Percentiles rank a stretch among this genome's conserved stretches.
phyloP scores from a whole-genome alignment of 2,329 filamentous ascomycete genomes.

The Pseudonectria buxi region DNA sequence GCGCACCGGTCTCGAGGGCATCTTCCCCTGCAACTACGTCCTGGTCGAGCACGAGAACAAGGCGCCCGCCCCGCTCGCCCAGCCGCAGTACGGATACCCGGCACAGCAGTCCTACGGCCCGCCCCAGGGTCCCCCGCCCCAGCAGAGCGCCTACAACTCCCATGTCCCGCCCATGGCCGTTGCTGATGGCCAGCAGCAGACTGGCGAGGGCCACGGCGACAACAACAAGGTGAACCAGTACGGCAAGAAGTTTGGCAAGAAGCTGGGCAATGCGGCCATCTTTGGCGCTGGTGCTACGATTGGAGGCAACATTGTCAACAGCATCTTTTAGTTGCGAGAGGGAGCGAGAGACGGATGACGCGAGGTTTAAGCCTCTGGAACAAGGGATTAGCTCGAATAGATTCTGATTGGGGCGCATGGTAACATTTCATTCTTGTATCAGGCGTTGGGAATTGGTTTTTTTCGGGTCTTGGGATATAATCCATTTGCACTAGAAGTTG shows the following conservation, averaged over 20 bases:
- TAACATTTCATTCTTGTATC: too few relatives aligned
- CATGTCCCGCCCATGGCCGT: conserved; percentile 71
- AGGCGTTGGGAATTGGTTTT: too few relatives aligned
- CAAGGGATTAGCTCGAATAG: too few relatives aligned
- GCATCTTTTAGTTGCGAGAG: conserved; percentile 61
- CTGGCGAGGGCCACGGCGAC: conserved; percentile 38
- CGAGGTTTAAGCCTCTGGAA: too few relatives aligned
- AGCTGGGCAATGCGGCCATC: conserved; percentile 71
- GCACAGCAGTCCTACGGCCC: conserved; percentile 24
- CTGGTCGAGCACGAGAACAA: conserved; percentile 59
- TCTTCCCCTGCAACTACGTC: conserved; percentile 92
- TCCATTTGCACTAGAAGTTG: too few relatives aligned
- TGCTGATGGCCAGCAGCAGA: conserved; percentile 42
- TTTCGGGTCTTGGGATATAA: too few relatives aligned
- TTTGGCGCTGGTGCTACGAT: conserved; percentile 91
- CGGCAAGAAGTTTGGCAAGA: conserved; percentile 96
- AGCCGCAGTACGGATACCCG: conserved; percentile 35
- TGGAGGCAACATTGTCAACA: conserved; percentile 82
- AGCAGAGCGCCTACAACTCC: conserved; percentile 58
- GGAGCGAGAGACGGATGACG: too few relatives aligned
- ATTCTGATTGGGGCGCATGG: too few relatives aligned
- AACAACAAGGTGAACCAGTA: conserved; percentile 60
- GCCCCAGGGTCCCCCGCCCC: conserved; percentile 35
- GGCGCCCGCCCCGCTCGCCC: conserved; percentile 28
- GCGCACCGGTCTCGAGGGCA: conserved; percentile 77